phyloP scores from a whole-genome alignment of 2,329 filamentous ascomycete species.

The Didymosphaeria variabile region DNA sequence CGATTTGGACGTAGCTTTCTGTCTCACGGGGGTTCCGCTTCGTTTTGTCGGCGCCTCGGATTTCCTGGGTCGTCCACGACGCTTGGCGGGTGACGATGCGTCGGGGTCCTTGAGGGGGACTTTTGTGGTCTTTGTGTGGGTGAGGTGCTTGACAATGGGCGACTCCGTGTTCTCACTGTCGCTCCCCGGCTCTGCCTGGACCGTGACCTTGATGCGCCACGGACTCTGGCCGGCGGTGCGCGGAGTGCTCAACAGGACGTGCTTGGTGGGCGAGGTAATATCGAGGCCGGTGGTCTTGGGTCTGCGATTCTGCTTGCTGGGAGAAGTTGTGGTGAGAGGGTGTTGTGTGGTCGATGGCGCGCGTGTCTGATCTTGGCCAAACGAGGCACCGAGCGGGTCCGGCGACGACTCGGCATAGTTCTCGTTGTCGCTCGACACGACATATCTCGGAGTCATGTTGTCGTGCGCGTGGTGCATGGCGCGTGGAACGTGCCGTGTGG shows the following conservation, averaged over 20 bases:
- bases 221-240: constrained; percentile 52
- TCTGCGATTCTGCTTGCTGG: constrained; percentile 38
- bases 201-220: constrained; percentile 61
- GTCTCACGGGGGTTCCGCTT: constrained; percentile 44
- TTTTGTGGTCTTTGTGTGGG: constrained; percentile 48
- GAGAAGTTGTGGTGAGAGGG: constrained; percentile 40
- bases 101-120: constrained; percentile 54
- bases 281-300: constrained; percentile 26
- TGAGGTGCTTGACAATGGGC: constrained; percentile 38
- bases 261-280: constrained; percentile 53
- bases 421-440: constrained; percentile 26
- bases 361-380: constrained; percentile 35
- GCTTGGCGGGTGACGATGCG: constrained; percentile 48
- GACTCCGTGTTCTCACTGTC: constrained; percentile 44
- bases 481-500: constrained; percentile 11
- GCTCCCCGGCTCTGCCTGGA: constrained; percentile 56
- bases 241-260: constrained; percentile 55
- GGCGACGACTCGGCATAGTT: constrained; percentile 46
- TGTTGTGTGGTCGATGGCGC: constrained; percentile 25
- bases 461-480: neutral
- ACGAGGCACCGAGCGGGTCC: constrained; percentile 46
- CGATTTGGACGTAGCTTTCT: constrained; percentile 35
- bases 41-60: constrained; percentile 43
- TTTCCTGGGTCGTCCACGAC: constrained; percentile 49
- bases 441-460: constrained; percentile 4